Percentiles rank a stretch among this genome's conserved stretches.
These are phyloP conservation scores for Carallia pectinifolia DNA, from an alignment of 345 rosid species.

Conservation along the genomic window DNA sequence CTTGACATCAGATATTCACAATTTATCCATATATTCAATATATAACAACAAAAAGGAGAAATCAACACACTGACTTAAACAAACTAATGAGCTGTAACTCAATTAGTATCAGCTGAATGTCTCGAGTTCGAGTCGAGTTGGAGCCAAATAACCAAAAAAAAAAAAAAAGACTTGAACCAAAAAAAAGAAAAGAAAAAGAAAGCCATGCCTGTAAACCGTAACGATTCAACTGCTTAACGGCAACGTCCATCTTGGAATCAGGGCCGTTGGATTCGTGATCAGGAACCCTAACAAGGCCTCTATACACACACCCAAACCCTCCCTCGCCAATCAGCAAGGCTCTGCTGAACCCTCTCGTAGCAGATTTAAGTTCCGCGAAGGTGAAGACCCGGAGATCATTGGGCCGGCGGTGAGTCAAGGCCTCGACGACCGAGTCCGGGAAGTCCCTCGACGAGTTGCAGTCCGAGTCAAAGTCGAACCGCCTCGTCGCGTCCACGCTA, in stretches of 20 bases:
- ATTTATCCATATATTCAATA: no score
- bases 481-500: conserved; percentile 65
- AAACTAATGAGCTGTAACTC: background rate
- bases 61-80: no score
- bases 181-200: background rate
- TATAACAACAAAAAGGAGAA: background rate
- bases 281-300: conserved; percentile 58
- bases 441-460: conserved; percentile 55
- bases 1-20: no score
- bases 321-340: conserved; percentile 86
- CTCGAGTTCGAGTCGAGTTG: no score
- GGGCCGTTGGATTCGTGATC: conserved; percentile 27
- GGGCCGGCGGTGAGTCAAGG: conserved; percentile 60
- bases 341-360: conserved; percentile 77
- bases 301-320: conserved; percentile 89
- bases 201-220: conserved; percentile 94
- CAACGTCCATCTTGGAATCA: conserved; percentile 58
- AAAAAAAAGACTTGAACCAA: background rate
- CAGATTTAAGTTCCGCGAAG: conserved; percentile 72
- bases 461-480: conserved; percentile 85
- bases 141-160: no score
- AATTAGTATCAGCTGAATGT: no score
- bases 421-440: conserved; percentile 48
- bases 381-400: conserved; percentile 76
- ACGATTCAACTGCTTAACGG: conserved; percentile 89